Evolutionary conservation across 2,329 filamentous ascomycete species (phyloP).

Genomic region (Thermothelomyces thermophilus): DNA sequence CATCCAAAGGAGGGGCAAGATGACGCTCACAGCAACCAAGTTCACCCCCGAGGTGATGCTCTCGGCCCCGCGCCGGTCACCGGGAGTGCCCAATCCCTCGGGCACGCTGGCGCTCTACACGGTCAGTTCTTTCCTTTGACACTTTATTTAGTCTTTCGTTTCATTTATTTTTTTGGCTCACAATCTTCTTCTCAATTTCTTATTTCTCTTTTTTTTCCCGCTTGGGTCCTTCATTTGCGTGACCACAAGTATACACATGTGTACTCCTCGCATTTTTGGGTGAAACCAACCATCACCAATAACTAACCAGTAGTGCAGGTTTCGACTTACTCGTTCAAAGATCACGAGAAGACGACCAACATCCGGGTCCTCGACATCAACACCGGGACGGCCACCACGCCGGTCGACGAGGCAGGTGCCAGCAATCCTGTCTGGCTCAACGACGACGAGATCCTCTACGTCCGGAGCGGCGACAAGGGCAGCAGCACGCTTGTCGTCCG

Average conservation of each 20-base stretch:
- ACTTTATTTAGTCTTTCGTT: not conserved
- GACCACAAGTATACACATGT: too few species aligned
- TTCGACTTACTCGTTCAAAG: slow-evolving; percentile 73
- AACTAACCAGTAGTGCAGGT: slow-evolving; percentile 33
- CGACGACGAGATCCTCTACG: slow-evolving; percentile 53
- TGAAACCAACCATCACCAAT: too few species aligned
- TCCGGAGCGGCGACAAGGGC: slow-evolving; percentile 45
- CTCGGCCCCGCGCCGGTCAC: slow-evolving; percentile 65
- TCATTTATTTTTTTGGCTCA: not conserved
- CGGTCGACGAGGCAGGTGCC: slow-evolving; percentile 59
- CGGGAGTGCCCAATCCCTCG: slow-evolving; percentile 61
- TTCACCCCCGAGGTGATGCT: slow-evolving; percentile 74
- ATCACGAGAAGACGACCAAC: slow-evolving; percentile 62
- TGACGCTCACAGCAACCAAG: slow-evolving; percentile 64
- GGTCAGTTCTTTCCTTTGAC: slow-evolving; percentile 30
- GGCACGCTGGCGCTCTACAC: slow-evolving; percentile 61
- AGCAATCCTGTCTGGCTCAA: slow-evolving; percentile 73
- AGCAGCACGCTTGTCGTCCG: slow-evolving; percentile 41
- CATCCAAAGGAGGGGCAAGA: slow-evolving; percentile 29
- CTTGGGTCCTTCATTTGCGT: not conserved
- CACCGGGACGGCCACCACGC: slow-evolving; percentile 56
- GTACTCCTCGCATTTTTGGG: too few species aligned
- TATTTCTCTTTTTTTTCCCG: not conserved
- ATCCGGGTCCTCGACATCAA: slow-evolving; percentile 63
- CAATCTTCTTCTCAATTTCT: not conserved